Evolutionary conservation across 805 yeast genomes (phyloP).

Genomic region (Allodekkera sacchari): DNA sequence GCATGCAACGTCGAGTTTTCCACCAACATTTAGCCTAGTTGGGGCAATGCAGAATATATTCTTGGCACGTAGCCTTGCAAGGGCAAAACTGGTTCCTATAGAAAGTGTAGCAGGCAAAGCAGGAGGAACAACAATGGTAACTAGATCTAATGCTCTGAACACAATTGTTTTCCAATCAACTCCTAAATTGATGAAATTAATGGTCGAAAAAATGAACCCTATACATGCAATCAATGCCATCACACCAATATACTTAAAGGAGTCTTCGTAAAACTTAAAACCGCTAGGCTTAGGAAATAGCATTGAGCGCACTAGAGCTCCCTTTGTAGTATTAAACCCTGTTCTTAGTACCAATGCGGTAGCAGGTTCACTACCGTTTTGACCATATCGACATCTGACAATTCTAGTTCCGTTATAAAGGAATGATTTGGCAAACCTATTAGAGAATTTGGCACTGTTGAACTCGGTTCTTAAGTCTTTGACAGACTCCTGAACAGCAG

Average conservation of each 20-base stretch:
- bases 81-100: conserved; percentile 91
- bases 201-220: conserved; percentile 80
- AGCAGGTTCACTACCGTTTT: conserved; percentile 55
- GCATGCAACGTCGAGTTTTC: conserved; percentile 81
- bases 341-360: conserved; percentile 82
- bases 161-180: conserved; percentile 62
- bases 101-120: conserved; percentile 97
- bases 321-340: conserved; percentile 94
- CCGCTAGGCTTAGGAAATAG: conserved; percentile 91
- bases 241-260: conserved; percentile 91
- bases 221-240: conserved; percentile 79
- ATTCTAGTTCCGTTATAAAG: conserved; percentile 86
- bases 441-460: conserved; percentile 45
- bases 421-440: conserved; percentile 63
- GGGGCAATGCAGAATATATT: conserved; percentile 89
- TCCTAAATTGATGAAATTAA: conserved; percentile 73
- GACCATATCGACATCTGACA: conserved; percentile 69
- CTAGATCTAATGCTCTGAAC: conserved; percentile 83
- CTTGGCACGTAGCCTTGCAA: conserved; percentile 60
- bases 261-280: conserved; percentile 87
- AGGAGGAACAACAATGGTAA: conserved; percentile 97
- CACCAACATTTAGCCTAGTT: conserved; percentile 91
- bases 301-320: conserved; percentile 90
- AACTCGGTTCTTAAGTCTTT: conserved; percentile 49
- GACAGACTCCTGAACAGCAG: conserved; percentile 58